Conservation (phyloP, 768 basidiomycete species). For the Rhizopogon roseolus region DNA sequence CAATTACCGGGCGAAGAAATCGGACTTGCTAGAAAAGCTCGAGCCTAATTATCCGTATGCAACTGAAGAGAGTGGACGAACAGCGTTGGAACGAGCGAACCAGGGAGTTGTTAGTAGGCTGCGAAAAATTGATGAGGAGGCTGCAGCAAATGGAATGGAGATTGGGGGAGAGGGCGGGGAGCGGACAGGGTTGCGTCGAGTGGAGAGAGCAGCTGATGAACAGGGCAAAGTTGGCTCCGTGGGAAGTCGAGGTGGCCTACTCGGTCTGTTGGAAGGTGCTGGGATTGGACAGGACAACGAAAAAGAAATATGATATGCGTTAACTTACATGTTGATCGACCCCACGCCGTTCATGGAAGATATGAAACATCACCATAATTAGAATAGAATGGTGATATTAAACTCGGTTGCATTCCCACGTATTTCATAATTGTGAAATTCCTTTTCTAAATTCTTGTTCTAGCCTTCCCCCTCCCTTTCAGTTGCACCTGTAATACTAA, state of each 20-base stretch:
- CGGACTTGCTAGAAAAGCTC: slow-evolving; percentile 33
- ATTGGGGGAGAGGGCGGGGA: slow-evolving; percentile 39
- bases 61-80: slow-evolving; percentile 13
- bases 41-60: slow-evolving; percentile 15
- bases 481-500: slow-evolving; percentile 5
- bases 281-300: slow-evolving; percentile 14
- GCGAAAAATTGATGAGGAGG: slow-evolving; percentile 44
- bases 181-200: slow-evolving; percentile 39
- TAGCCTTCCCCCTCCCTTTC: neutral
- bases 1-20: slow-evolving; percentile 42
- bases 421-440: neutral
- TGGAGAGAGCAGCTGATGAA: slow-evolving; percentile 42
- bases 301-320: neutral
- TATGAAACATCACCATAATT: too few species aligned
- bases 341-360: neutral
- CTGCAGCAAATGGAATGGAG: slow-evolving; percentile 34
- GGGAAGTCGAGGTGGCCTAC: slow-evolving; percentile 32
- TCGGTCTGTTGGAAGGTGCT: slow-evolving; percentile 45
- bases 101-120: slow-evolving; percentile 47
- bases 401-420: slow-evolving; percentile 2
- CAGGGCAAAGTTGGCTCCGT: slow-evolving; percentile 13
- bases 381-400: too few species aligned
- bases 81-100: slow-evolving; percentile 42
- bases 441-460: neutral
- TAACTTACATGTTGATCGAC: too few species aligned